Evolutionary conservation across 202 grass and related monocot species (phyloP), one percentile per base, ranked within the genome.

Genomic region (Zoysia matrella): DNA sequence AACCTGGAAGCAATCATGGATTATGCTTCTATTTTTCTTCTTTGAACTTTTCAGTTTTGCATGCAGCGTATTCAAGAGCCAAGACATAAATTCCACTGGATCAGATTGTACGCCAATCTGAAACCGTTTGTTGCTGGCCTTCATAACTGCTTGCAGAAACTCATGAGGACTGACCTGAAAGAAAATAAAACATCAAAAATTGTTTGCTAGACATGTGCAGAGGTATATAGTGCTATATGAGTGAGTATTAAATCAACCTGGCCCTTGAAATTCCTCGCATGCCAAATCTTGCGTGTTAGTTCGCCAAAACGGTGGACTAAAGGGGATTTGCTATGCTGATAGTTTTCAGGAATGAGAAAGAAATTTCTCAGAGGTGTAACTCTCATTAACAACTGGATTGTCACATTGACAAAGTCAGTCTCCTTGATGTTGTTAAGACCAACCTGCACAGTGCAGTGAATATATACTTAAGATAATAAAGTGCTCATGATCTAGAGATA

Each of bases 381-480:
- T 81, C 96, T 90, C 96, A 98, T 98, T 68, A 98, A 73, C 41
- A 92, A 95, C 66, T 98, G 96, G 88, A 95, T 98, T 77, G 96
- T 98, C 71, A 95, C 96, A 68, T 98, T 98, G 67, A 98, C 78
- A 87, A 98, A 98, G 68, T 98, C 96, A 53, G 96, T 98, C 87
- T 98, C 96, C 85, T 98, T 93, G 57, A 98, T 98, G 83, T 98
- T 98, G 82, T 98, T 98, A 82, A 98, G 96, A 95, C 96, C 96
- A 76, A 98, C 91, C 96, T 98, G 71, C 82, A 87, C 51, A 78
- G 9, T 39, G 54, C 30, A 73, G 11, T 7, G 18, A 91, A 64
- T 89, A 44, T 48, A 81, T 42, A 47, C 11, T 65, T 9, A 41
- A 30, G 72, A 82, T 57, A 69, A 89, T n/a, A 36, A 36, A 36